Percentiles rank a stretch among this genome's conserved stretches.
Conservation (phyloP, 1,284 basidiomycete genomes). For the Microbotryum lychnidis-dioicae region DNA sequence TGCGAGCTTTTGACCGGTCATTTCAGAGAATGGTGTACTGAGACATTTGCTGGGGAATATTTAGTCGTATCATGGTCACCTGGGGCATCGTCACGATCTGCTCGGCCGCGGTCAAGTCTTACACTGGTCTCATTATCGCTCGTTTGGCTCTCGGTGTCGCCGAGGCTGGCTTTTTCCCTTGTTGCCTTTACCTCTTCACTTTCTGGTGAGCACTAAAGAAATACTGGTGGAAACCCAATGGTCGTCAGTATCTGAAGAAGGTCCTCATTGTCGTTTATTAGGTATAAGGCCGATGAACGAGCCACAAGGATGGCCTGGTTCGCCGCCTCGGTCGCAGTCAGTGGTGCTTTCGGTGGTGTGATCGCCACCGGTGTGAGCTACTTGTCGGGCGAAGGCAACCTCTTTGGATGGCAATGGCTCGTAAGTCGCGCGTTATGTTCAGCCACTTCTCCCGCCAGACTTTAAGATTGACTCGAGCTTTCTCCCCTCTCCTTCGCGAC, state of each 20-base stretch:
- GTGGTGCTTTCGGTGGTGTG: slow-evolving; percentile 46
- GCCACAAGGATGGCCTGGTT: slow-evolving; percentile 23
- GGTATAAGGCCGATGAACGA: slow-evolving; percentile 16
- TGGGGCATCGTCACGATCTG: slow-evolving; percentile 21
- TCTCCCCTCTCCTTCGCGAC: neutral
- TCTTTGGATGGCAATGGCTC: slow-evolving; percentile 44
- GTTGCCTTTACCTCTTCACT: no score
- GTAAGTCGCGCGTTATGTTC: neutral
- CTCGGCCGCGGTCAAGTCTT: slow-evolving; percentile 19
- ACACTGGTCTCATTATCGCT: slow-evolving; percentile 18
- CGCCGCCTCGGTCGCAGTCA: slow-evolving; percentile 38
- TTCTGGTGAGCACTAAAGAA: no score
- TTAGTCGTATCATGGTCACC: slow-evolving; percentile 17
- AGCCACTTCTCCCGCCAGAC: neutral
- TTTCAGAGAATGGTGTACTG: no score
- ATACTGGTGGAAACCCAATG: no score
- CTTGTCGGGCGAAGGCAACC: slow-evolving; percentile 37
- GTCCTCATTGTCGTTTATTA: slow-evolving; percentile 13
- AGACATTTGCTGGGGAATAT: no score
- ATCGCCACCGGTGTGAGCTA: slow-evolving; percentile 43
- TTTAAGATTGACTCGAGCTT: neutral
- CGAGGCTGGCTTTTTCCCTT: slow-evolving; percentile 26
- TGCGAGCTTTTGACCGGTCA: no score
- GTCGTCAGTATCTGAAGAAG: neutral
- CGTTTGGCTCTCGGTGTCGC: slow-evolving; percentile 18